Evolutionary conservation across 805 yeast species (phyloP), one percentile per base, ranked within the genome.

Genomic region (Ogataea degrootiae): DNA sequence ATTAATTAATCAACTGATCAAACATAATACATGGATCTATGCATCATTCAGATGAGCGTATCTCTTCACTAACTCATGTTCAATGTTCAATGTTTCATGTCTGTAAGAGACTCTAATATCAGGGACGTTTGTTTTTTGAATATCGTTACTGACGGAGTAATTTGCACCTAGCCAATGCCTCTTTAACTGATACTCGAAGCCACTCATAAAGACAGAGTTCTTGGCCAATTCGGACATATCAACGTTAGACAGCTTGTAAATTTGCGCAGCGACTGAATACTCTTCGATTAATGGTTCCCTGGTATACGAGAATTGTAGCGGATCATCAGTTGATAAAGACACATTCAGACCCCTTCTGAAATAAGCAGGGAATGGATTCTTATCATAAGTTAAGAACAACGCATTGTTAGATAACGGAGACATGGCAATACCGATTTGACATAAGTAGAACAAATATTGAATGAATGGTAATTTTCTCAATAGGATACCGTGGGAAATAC

Each of bases 401-500:
- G 99, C 99, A 67, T 94, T 94, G 70, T 95, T 94, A 5, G 97
- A 89, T 57, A 94, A 71, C 40, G 99, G 99, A 2, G 98, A 91
- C 99, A 94, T 92, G 16, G 99, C 99, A 63, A 94, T 79, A 34
- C 97, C 97, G 58, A 95, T 82, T 69, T 95, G 99, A 61, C 94
- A 96, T 65, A 94, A 72, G 62, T 90, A 94, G 72, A 82, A 94
- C 54, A 94, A 70, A 65, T 94, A 94, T 68, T 94, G 99, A 53
- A 95, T 83, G 66, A 87, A 90, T 42, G 99, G 99, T 46, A 95
- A 79, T 66, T 94, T 94, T 68, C 99, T 82, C 62, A 94, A 73
- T 51, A 92, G 67, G 46, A 94, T 95, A 48, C 99, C 99, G 65
- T 94, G 99, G 12, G 96, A 87, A 50, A 94, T 94, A 44, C 96